A percentile compares a stretch with the other conserved stretches of the same genome.
Conservation (phyloP, 495 filamentous ascomycete genomes). For the Podospora conica region DNA sequence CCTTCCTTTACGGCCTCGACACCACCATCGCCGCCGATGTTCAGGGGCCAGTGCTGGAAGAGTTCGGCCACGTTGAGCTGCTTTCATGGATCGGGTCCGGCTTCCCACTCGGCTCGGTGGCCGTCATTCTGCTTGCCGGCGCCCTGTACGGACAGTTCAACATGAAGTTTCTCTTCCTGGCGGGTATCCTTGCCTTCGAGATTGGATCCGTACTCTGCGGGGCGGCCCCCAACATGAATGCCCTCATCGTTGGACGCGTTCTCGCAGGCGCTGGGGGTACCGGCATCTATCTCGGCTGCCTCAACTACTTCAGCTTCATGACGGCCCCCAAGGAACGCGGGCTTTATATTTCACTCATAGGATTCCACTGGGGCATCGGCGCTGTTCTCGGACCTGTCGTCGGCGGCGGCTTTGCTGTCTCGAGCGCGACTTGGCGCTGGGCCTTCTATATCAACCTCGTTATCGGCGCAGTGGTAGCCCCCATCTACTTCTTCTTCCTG, state of each 20-base stretch:
- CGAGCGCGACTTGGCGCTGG: conserved; percentile 40
- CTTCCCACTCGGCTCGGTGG: conserved; percentile 46
- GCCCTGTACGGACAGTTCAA: conserved; percentile 13
- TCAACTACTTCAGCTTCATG: conserved; percentile 48
- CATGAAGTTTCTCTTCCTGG: conserved; percentile 37
- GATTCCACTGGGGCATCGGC: conserved; percentile 32
- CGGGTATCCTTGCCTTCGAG: conserved; percentile 40
- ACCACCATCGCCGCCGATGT: conserved; percentile 58
- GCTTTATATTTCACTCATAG: conserved; percentile 29
- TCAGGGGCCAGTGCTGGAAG: conserved; percentile 46
- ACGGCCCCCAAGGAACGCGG: conserved; percentile 38
- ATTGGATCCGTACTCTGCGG: conserved; percentile 51
- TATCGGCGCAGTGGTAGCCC: conserved; percentile 40
- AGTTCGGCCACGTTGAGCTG: conserved; percentile 47
- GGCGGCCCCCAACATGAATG: conserved; percentile 46
- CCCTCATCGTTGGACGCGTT: conserved; percentile 52
- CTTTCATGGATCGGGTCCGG: conserved; percentile 52
- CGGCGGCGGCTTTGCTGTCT: conserved; percentile 48
- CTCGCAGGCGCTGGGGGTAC: conserved; percentile 47
- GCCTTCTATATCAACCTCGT: conserved; percentile 50
- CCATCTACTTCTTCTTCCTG: conserved; percentile 52
- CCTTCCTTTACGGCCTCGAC: conserved; percentile 53
- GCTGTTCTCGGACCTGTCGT: conserved; percentile 36
- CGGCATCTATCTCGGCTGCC: conserved; percentile 34
- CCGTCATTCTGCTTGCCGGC: conserved; percentile 44